Base-by-base conservation (phyloP, 345 rosid species). In the Odontarrhena argentea region DNA sequence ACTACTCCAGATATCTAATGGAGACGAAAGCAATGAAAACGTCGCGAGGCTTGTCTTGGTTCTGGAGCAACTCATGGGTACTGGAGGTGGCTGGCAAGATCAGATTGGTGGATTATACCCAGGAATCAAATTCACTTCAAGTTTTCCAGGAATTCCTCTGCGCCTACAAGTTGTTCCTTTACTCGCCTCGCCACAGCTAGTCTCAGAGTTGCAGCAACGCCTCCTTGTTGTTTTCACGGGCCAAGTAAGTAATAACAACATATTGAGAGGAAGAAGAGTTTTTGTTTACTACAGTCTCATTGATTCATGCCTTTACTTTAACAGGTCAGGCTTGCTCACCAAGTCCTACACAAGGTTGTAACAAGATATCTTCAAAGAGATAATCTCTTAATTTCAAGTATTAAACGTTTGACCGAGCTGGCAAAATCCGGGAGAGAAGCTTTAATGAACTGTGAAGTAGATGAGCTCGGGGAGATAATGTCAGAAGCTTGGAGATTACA, bases 1-100 rank as follows among this genome's bases (percentile, higher is more conserved):
- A 65, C 87, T 94, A 74, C 84, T 94, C 32, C 87, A 74, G 80
- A 86, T 94, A 68, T 75, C 76, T 8, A 58, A 82, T 63, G 88
- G 95, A 63, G 96, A 94, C 71, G 86, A 82, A 53, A 87, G 86
- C 72, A 84, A 84, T 42, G 95, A 88, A 74, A 94, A 91, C 48
- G 86, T 88, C 6, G 96, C 99, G 2, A 82, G 96, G 62, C 95
- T 94, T 9, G 97, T 88, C 46, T 82, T 90, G 82, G 89, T 88
- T 40, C 70, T 94, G 59, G 97, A 94, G 82, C 97, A 91, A 76
- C 85, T 94, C 66, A 94, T 94, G 99, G 97, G 99, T 30, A 91
- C 99, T 24, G 99, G 99, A 58, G 97, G 99, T 66, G 96, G 99
- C 67, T 91, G 99, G 99, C 99, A 94, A 82, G 97, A 94, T 78